Conservation (phyloP, 768 basidiomycete species). For the Pleurotus citrinopileatus region DNA sequence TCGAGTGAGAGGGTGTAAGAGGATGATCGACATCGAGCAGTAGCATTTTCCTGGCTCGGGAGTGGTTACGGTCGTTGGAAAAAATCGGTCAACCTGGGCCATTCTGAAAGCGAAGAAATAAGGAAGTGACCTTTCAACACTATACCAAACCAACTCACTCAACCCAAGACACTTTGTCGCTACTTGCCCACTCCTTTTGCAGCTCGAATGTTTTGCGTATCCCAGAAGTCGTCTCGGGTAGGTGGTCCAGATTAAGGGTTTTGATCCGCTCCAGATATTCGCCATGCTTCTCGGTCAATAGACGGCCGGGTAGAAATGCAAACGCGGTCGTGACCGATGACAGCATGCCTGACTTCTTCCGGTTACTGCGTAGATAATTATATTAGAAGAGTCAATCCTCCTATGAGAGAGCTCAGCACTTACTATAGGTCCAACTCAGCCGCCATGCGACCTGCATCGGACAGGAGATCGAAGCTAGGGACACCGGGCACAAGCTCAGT, state of each 20-base stretch:
- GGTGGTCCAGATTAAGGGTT: background rate
- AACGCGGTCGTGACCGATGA: conserved; percentile 4
- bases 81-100: conserved; percentile 10
- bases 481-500: conserved; percentile 13
- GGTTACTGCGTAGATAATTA: background rate
- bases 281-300: conserved; percentile 1
- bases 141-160: conserved; percentile 13
- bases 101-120: background rate
- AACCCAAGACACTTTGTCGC: conserved; percentile 9
- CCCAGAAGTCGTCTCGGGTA: background rate
- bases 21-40: conserved; percentile 13
- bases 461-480: conserved; percentile 12
- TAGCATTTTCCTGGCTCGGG: conserved; percentile 19
- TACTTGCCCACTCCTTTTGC: conserved; percentile 2
- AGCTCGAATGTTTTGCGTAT: background rate
- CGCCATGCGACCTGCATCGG: conserved; percentile 7
- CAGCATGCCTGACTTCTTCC: conserved; percentile 5
- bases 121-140: background rate
- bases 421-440: conserved; percentile 15
- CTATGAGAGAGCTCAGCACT: background rate
- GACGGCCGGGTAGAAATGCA: conserved; percentile 10
- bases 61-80: background rate
- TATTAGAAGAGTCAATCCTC: no score
- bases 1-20: conserved; percentile 34
- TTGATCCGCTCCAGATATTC: no score